Base-by-base conservation (phyloP, 1,139 yeast genomes). In the Zygosaccharomyces sapae region DNA sequence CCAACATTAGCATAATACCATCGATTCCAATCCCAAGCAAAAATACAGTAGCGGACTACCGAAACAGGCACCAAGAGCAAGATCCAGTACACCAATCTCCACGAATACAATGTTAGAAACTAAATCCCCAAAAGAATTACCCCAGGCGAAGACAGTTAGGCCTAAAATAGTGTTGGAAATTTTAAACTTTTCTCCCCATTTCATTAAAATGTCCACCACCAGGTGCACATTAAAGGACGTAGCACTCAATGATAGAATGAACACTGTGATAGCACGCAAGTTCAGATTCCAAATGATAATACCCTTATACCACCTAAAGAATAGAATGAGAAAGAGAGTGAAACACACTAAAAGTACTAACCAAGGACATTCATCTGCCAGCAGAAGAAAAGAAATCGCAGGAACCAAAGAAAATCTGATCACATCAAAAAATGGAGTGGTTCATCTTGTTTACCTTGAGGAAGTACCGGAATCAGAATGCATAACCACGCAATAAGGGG, bases 11-110 rank as follows among this genome's bases (percentile, higher is more conserved):
- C 3, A 83, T 55, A 34, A 86, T 58, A 0, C 92, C 87, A 55
- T 85, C 82, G 5, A 83, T 67, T 1, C 88, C 87, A 22, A 83
- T 68, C 1, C 89, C 89, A 3, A 81, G 5, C 83, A 63, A 33
- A 83, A 71, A 53, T 81, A 82, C 42, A 83, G 62, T 58, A 90
- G 69, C 0, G 97, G 97, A 1, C 97, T 94, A 0, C 97, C 97
- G 66, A 89, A 86, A 61, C 97, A 90, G 0, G 97, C 97, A 9
- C 95, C 86, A 36, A 92, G 73, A 0, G 97, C 97, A 92, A 90
- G 87, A 52, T 86, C 76, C 0, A 96, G 90, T 70, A 82, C 84
- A 0, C 97, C 97, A 80, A 87, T 80, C 52, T 72, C 74, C 0
- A 96, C 92, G 44, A 92, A 81, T 0, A 95, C 86, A 43, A 84